These are phyloP conservation scores for Phytophthora europaea DNA, from an alignment of 352 stramenopile species.

Conservation along the genomic window DNA sequence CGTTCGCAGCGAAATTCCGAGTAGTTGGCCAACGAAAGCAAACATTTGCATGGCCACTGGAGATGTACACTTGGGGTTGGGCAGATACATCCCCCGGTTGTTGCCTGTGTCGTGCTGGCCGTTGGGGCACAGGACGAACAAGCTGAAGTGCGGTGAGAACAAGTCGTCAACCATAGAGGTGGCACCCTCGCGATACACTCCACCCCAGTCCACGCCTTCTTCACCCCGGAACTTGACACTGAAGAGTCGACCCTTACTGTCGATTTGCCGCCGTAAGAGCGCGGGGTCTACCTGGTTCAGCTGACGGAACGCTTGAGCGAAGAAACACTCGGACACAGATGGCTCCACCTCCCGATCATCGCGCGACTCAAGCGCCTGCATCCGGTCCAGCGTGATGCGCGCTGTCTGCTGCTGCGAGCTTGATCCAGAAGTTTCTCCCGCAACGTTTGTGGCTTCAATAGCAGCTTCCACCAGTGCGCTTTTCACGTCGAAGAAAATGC, in stretches of 20 bases:
- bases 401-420: conserved; percentile 75
- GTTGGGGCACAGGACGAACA: conserved; percentile 90
- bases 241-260: conserved; percentile 90
- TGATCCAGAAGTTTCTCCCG: conserved; percentile 54
- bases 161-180: conserved; percentile 93
- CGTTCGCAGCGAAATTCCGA: conserved; percentile 95
- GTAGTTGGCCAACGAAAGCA: conserved; percentile 94
- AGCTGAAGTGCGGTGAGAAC: conserved; percentile 85
- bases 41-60: conserved; percentile 94
- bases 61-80: conserved; percentile 90
- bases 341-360: conserved; percentile 90
- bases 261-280: conserved; percentile 89
- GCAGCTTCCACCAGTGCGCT: conserved; percentile 81
- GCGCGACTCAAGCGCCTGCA: conserved; percentile 88
- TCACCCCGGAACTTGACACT: conserved; percentile 92
- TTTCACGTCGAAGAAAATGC: conserved; percentile 91
- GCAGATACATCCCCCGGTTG: conserved; percentile 90
- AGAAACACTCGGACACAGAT: conserved; percentile 93
- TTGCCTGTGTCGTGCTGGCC: conserved; percentile 88
- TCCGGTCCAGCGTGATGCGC: conserved; percentile 85
- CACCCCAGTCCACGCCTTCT: conserved; percentile 91
- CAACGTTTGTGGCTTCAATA: conserved; percentile 78
- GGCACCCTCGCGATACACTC: conserved; percentile 89
- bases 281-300: conserved; percentile 87
- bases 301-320: conserved; percentile 94